A percentile compares a stretch with the other conserved stretches of the same genome.
Conservation (phyloP, 2,329 filamentous ascomycete genomes). For the Diaporthe ampelina region DNA sequence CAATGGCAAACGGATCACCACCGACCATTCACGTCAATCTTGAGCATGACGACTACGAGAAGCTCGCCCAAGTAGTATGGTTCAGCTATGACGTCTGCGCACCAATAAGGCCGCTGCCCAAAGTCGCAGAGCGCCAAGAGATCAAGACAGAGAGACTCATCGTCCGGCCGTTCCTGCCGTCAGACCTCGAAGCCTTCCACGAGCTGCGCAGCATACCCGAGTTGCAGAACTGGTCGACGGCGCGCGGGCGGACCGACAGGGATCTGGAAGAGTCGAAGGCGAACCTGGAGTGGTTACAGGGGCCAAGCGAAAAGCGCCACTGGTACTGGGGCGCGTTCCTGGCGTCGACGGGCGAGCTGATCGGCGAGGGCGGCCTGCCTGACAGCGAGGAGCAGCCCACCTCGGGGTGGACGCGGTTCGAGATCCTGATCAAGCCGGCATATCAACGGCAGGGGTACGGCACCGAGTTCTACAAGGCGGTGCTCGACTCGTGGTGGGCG, state of each 20-base stretch:
- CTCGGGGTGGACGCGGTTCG: conserved; percentile 38
- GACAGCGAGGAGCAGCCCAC: conserved; percentile 27
- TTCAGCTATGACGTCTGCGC: conserved; percentile 28
- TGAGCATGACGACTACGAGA: conserved; percentile 15
- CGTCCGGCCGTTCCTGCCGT: conserved; percentile 37
- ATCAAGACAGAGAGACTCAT: conserved; percentile 39
- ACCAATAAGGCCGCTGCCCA: conserved; percentile 34
- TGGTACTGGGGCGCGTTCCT: conserved; percentile 48
- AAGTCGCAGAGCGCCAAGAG: conserved; percentile 8
- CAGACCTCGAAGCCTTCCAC: conserved; percentile 42
- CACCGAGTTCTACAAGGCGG: conserved; percentile 38
- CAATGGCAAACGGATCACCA: not conserved
- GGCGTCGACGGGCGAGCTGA: conserved; percentile 46
- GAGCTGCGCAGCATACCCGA: conserved; percentile 36
- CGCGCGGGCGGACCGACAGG: conserved; percentile 37
- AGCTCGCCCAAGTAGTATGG: conserved; percentile 21
- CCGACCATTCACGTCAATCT: conserved; percentile 16
- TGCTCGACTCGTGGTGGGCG: conserved; percentile 39
- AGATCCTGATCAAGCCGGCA: conserved; percentile 34
- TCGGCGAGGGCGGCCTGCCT: conserved; percentile 49
- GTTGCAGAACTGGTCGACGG: conserved; percentile 33
- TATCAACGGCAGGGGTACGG: conserved; percentile 40
- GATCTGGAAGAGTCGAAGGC: conserved; percentile 37
- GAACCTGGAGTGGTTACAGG: conserved; percentile 15
- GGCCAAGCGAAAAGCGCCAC: conserved; percentile 39